A percentile compares a stretch with the other conserved stretches of the same genome.
These are phyloP conservation scores for Schizophyllum amplum DNA, from an alignment of 1,284 basidiomycete species.

Conservation along the genomic window DNA sequence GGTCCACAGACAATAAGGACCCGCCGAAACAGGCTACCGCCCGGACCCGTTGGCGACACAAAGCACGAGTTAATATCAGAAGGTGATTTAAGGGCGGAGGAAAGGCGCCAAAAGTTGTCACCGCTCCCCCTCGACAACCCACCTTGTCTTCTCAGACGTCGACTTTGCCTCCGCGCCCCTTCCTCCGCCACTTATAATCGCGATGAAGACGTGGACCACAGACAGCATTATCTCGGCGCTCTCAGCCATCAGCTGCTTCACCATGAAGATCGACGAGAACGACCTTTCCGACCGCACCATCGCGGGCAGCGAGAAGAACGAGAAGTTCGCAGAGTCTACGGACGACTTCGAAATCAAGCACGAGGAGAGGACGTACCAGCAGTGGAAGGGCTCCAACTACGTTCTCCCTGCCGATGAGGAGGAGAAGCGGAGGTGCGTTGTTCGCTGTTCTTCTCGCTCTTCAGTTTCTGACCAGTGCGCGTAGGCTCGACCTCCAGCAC, in stretches of 20 bases:
- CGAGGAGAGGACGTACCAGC: slow-evolving; percentile 6
- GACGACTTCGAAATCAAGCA: neutral
- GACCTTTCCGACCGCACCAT: neutral
- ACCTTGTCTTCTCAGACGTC: neutral
- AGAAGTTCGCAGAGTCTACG: neutral
- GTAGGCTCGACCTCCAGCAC: slow-evolving; percentile 18
- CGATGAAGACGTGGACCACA: neutral
- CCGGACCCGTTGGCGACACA: neutral
- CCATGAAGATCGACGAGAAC: neutral
- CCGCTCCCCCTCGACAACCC: neutral
- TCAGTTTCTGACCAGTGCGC: neutral
- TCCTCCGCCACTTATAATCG: neutral
- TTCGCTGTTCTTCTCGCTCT: neutral
- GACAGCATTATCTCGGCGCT: neutral
- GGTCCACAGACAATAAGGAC: neutral
- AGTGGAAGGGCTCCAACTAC: slow-evolving; percentile 11
- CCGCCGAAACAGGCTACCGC: neutral
- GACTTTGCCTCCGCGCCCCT: neutral
- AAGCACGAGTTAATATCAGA: neutral
- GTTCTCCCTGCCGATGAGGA: slow-evolving; percentile 13
- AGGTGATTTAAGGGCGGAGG: neutral
- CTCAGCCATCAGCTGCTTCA: neutral
- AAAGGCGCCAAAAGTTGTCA: neutral
- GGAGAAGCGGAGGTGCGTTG: slow-evolving; percentile 12
- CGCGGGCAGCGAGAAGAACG: neutral